Conservation (phyloP, 805 yeast genomes). For the Citeromyces nyonsensis region DNA sequence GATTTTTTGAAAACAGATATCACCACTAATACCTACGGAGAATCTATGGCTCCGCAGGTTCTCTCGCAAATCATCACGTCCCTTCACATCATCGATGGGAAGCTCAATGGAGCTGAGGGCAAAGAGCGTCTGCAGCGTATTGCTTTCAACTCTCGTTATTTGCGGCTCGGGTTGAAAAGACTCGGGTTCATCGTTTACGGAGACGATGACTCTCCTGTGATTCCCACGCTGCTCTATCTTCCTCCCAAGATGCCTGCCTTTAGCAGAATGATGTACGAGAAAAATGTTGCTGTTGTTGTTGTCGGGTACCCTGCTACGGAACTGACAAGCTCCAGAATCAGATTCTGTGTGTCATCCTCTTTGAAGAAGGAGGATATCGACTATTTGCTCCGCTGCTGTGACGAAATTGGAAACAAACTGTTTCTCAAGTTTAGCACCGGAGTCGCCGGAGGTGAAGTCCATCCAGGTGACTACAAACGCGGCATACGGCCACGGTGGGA, state of each 20-base stretch:
- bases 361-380: conserved; percentile 92
- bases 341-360: conserved; percentile 87
- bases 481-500: conserved; percentile 60
- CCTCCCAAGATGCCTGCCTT: conserved; percentile 94
- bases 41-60: conserved; percentile 83
- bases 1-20: conserved; percentile 63
- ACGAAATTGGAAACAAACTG: conserved; percentile 65
- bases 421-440: conserved; percentile 70
- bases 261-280: conserved; percentile 63
- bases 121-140: conserved; percentile 79
- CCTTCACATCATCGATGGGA: conserved; percentile 65
- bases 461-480: conserved; percentile 36
- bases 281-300: conserved; percentile 84
- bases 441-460: conserved; percentile 42
- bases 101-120: conserved; percentile 86
- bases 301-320: conserved; percentile 99
- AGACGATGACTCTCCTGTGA: conserved; percentile 91
- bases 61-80: conserved; percentile 78
- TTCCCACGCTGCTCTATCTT: conserved; percentile 73
- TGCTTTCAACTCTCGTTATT: conserved; percentile 90
- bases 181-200: conserved; percentile 92
- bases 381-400: conserved; percentile 49
- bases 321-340: conserved; percentile 72
- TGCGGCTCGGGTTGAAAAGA: conserved; percentile 80
- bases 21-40: conserved; percentile 65